phyloP scores from a whole-genome alignment of 106 monocot species.

The Dendrobium nobile region DNA sequence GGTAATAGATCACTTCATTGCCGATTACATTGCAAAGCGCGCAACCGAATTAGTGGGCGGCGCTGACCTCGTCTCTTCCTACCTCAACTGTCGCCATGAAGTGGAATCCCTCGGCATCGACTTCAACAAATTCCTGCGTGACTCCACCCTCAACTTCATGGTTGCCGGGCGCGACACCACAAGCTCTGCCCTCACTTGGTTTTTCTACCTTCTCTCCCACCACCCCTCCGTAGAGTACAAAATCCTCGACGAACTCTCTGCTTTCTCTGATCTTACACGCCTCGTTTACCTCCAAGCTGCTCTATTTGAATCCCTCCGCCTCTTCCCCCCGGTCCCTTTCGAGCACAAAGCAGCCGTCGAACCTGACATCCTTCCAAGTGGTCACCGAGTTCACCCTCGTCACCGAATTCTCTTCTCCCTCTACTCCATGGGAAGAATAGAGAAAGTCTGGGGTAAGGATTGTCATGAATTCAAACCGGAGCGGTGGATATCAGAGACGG shows the following conservation, averaged over 20 bases:
- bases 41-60: not conserved
- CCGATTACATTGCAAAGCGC: slow-evolving; percentile 6
- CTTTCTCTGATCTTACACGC: slow-evolving; percentile 2
- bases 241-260: not conserved
- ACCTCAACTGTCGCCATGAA: not conserved
- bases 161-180: slow-evolving; percentile 28
- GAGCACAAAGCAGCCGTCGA: slow-evolving; percentile 33
- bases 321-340: slow-evolving; percentile 59
- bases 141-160: slow-evolving; percentile 30
- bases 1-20: slow-evolving; percentile 13
- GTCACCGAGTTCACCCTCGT: slow-evolving; percentile 13
- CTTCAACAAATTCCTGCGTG: slow-evolving; percentile 20
- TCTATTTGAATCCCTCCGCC: slow-evolving; percentile 43
- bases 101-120: not conserved
- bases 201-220: slow-evolving; percentile 16
- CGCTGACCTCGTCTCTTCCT: slow-evolving; percentile 17
- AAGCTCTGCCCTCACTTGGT: slow-evolving; percentile 17
- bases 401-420: slow-evolving; percentile 27
- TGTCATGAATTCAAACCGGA: slow-evolving; percentile 54
- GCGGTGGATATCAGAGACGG: slow-evolving; percentile 47
- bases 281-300: slow-evolving; percentile 51
- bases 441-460: slow-evolving; percentile 63
- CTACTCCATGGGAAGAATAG: slow-evolving; percentile 52
- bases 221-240: slow-evolving; percentile 1
- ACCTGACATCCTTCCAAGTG: slow-evolving; percentile 41